These are phyloP conservation scores for Aspergillus intermedius DNA, from an alignment of 2,329 filamentous ascomycete genomes.

Conservation along the genomic window DNA sequence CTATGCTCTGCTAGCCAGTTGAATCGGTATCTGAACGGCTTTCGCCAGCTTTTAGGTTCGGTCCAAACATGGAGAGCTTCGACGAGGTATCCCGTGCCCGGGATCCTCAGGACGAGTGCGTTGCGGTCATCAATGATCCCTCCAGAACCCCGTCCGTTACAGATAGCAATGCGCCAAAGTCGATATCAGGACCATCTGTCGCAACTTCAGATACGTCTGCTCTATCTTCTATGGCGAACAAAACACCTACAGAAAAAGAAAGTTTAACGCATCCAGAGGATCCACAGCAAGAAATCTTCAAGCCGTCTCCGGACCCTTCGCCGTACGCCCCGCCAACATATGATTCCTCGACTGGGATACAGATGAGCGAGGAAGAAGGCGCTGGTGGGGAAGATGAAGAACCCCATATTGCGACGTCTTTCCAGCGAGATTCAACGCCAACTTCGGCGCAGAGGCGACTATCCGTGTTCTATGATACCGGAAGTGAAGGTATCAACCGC, in stretches of 20 bases:
- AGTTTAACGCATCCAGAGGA: slow-evolving; percentile 3
- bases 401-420: slow-evolving; percentile 38
- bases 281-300: slow-evolving; percentile 12
- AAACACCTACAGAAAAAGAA: slow-evolving; percentile 10
- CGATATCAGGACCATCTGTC: slow-evolving; percentile 5
- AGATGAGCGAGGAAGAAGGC: slow-evolving; percentile 24
- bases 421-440: slow-evolving; percentile 37
- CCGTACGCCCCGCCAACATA: slow-evolving; percentile 24
- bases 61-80: slow-evolving; percentile 32
- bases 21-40: too few relatives aligned
- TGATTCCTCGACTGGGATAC: slow-evolving; percentile 25
- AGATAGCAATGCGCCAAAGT: slow-evolving; percentile 10
- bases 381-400: slow-evolving; percentile 42
- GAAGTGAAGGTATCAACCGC: slow-evolving; percentile 42
- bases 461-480: slow-evolving; percentile 27
- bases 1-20: background rate
- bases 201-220: slow-evolving; percentile 8
- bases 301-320: slow-evolving; percentile 8
- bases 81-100: slow-evolving; percentile 27
- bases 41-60: too few relatives aligned
- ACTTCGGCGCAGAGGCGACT: slow-evolving; percentile 33
- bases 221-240: slow-evolving; percentile 8
- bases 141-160: slow-evolving; percentile 14
- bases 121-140: slow-evolving; percentile 14
- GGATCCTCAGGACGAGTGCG: slow-evolving; percentile 18